Percentiles rank a stretch among this genome's conserved stretches.
These are phyloP conservation scores for Verticillium tricorpus DNA, from an alignment of 2,329 filamentous ascomycete species.

Conservation along the genomic window DNA sequence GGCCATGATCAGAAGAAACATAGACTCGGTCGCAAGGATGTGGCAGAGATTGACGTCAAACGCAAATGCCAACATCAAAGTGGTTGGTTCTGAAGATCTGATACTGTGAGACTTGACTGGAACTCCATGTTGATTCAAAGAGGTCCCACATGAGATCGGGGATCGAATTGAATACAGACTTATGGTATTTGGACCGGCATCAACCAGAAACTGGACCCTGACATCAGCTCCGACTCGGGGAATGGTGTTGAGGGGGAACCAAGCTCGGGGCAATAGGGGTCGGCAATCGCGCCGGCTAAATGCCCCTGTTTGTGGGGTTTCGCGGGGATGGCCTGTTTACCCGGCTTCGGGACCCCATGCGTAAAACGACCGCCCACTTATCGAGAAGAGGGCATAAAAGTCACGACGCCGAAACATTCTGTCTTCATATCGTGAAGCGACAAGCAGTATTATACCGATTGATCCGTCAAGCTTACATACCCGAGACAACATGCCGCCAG, in stretches of 20 bases:
- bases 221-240: not conserved
- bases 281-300: not conserved
- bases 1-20: no score
- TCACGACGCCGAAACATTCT: not conserved
- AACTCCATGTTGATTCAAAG: no score
- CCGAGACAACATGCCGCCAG: constrained; percentile 35
- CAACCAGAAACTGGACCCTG: not conserved
- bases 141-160: no score
- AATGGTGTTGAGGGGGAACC: not conserved
- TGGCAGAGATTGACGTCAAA: no score
- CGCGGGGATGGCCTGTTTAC: not conserved
- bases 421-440: not conserved
- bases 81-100: no score
- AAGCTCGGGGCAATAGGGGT: not conserved
- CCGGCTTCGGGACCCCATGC: not conserved
- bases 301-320: not conserved
- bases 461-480: not conserved
- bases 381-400: not conserved
- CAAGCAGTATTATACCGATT: not conserved
- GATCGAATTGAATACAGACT: no score
- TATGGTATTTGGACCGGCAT: no score
- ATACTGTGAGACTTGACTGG: no score
- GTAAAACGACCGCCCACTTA: not conserved
- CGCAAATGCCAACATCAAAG: no score
- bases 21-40: no score